Percentiles rank a stretch among this genome's conserved stretches.
These are phyloP conservation scores for Boletus rubescentipes DNA, from an alignment of 768 basidiomycete genomes.

Conservation along the genomic window DNA sequence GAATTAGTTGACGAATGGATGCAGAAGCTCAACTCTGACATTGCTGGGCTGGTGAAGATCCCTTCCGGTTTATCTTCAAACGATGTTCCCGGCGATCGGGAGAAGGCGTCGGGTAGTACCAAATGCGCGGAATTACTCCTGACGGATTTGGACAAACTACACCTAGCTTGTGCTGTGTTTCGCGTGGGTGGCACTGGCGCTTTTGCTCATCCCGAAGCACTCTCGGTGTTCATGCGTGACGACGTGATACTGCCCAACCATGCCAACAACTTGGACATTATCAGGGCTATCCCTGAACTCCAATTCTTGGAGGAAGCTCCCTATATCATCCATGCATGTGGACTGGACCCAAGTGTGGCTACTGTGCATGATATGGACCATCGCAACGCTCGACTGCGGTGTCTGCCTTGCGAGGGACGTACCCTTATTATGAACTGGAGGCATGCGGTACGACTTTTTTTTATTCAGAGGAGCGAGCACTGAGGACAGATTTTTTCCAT, in stretches of 20 bases:
- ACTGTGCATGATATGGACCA: constrained; percentile 10
- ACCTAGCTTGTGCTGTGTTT: constrained; percentile 14
- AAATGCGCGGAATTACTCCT: not conserved
- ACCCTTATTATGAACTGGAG: constrained; percentile 11
- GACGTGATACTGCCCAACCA: not conserved
- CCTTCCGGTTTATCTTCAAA: not conserved
- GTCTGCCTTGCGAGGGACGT: not conserved
- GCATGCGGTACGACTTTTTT: constrained; percentile 5
- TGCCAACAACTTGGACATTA: not conserved
- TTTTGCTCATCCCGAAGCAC: not conserved
- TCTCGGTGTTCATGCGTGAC: not conserved
- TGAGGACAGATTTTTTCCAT: not conserved
- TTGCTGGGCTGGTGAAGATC: constrained; percentile 9
- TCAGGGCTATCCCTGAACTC: not conserved
- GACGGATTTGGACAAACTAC: not conserved
- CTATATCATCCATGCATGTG: constrained; percentile 10
- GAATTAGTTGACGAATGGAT: constrained; percentile 9
- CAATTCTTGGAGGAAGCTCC: constrained; percentile 11
- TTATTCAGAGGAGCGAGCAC: not conserved
- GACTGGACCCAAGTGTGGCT: constrained; percentile 12
- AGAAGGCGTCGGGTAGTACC: not conserved
- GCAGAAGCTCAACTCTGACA: constrained; percentile 3
- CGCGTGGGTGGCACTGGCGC: not conserved
- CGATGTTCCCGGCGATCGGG: not conserved
- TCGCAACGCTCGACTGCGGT: constrained; percentile 13